phyloP scores from a whole-genome alignment of 768 basidiomycete genomes.

The Serendipita indica region DNA sequence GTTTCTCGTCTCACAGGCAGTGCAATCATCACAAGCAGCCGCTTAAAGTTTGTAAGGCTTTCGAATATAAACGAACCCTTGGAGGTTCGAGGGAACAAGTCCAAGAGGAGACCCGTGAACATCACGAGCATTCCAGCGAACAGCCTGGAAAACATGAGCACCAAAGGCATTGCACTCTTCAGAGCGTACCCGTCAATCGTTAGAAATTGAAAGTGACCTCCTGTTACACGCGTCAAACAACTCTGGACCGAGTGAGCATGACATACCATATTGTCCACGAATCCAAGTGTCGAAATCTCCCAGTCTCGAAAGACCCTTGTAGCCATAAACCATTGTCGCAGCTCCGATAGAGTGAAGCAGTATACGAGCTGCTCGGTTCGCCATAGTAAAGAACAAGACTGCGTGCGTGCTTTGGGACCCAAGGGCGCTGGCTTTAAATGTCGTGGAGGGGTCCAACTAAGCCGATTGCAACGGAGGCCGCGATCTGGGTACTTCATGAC shows the following conservation, averaged over 20 bases:
- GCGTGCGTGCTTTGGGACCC: background rate
- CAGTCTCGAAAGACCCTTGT: background rate
- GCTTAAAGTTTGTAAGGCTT: conserved; percentile 32
- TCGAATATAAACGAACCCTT: too few species aligned
- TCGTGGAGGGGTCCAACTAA: background rate
- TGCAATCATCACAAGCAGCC: conserved; percentile 44
- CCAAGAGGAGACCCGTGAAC: conserved; percentile 26
- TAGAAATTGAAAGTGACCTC: conserved; percentile 56
- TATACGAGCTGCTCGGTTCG: background rate
- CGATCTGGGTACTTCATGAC: too few species aligned
- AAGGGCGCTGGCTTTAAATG: background rate
- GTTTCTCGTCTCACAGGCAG: conserved; percentile 37
- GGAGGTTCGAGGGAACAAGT: conserved; percentile 29
- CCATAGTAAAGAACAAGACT: background rate
- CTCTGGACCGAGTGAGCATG: background rate
- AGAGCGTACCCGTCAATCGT: conserved; percentile 58
- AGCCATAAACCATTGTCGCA: conserved; percentile 10
- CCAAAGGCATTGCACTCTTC: background rate
- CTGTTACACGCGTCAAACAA: conserved; percentile 17
- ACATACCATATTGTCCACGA: background rate
- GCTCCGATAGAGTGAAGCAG: background rate
- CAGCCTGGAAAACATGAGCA: conserved; percentile 19
- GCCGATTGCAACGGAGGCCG: background rate
- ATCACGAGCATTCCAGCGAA: conserved; percentile 29
- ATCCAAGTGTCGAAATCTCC: background rate